A percentile compares a stretch with the other conserved stretches of the same genome.
These are phyloP conservation scores for Capsella rubella DNA, from an alignment of 441 rosid genomes.

Conservation along the genomic window DNA sequence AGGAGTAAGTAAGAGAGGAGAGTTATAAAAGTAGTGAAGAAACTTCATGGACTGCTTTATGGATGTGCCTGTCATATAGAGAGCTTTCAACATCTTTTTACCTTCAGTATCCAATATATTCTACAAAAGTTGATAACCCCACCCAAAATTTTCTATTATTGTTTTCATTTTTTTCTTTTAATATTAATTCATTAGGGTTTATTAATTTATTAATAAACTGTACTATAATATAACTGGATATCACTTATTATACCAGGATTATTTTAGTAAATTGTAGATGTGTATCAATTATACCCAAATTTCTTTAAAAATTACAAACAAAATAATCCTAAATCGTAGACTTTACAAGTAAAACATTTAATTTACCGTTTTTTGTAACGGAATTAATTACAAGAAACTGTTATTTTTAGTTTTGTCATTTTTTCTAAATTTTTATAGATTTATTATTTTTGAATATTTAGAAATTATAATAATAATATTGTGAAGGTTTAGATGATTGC, in stretches of 20 bases:
- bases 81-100: constrained; percentile 41
- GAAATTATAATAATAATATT: background rate
- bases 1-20: background rate
- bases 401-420: too few species aligned
- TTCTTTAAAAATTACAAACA: too few species aligned
- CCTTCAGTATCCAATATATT: constrained; percentile 32
- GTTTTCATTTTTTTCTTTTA: background rate
- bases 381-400: too few species aligned
- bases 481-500: background rate
- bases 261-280: background rate
- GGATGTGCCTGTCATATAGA: constrained; percentile 9
- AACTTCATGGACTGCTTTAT: constrained; percentile 33
- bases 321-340: too few species aligned
- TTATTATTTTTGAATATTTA: too few species aligned
- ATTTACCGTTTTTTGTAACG: too few species aligned
- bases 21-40: constrained; percentile 33
- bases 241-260: background rate
- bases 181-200: background rate
- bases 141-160: background rate
- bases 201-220: background rate
- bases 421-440: too few species aligned
- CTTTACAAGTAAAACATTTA: too few species aligned
- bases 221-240: background rate
- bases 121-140: constrained; percentile 33
- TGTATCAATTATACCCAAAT: too few species aligned